Base-by-base conservation (phyloP, 345 rosid species). In the Boechera stricta region DNA sequence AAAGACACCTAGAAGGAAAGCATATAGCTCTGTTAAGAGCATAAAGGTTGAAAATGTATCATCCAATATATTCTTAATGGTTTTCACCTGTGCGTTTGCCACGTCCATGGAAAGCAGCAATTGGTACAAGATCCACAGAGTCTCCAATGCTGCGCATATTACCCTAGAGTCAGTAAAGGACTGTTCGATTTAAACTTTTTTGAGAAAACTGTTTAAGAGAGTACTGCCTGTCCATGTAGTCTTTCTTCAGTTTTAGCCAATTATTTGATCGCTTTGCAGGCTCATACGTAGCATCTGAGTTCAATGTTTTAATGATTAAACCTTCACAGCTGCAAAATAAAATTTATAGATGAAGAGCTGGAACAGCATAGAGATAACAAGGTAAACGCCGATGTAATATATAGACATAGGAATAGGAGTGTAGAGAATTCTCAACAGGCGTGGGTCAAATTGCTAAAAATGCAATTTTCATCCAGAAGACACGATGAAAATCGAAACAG, bases 171-270 rank as follows among this genome's bases (percentile, higher is more conserved):
- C 29, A 80, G 65, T 4, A 51, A 80, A 48, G 16, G 12, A 73
- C 58, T 49, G 9, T 32, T 53, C 6, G 6, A 38, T 39, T 39
- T 51, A 28, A 21, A 54, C 36, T 15, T 33, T 73, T 39, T 11
- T 12, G 38, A 26, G 26, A 35, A 2, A 51, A 1, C 0, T 12
- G 28, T 53, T 26, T 11, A 21, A 56, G 45, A 48, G 62, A 72
- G 31, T 24, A 77, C 79, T 85, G 84, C 98, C 87, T 86, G 58
- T 92, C 98, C 92, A 88, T 95, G 64, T 91, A 95, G 86, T 92
- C 98, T 82, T 92, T 95, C 91, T 95, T 95, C 75, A 95, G 77
- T 80, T 92, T 95, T 59, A 95, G 87, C 98, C 99, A 92, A 81
- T 92, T 95, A 73, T 84, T 79, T 0, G 99, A 92, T 75, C 93